Evolutionary conservation across 2,329 filamentous ascomycete genomes (phyloP).

Genomic region (Cyphellophora attinorum): DNA sequence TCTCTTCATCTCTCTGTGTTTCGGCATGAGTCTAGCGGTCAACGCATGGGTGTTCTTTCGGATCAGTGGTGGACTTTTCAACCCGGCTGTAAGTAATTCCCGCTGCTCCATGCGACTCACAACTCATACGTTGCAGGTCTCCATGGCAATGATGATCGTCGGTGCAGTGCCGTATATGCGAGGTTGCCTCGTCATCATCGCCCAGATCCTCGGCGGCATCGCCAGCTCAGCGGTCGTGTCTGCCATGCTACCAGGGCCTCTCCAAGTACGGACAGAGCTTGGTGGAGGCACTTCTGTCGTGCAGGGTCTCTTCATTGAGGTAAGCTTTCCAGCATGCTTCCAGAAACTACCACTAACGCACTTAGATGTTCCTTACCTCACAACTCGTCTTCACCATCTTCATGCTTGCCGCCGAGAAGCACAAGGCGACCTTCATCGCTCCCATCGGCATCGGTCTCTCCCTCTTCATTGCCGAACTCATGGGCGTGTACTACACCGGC

Average conservation of each 20-base stretch:
- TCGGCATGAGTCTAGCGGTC: slow-evolving; percentile 37
- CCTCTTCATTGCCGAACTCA: slow-evolving; percentile 52
- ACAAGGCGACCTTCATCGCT: slow-evolving; percentile 59
- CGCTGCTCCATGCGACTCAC: not conserved
- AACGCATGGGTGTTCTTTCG: slow-evolving; percentile 47
- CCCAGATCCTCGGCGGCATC: slow-evolving; percentile 51
- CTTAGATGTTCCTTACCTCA: slow-evolving; percentile 52
- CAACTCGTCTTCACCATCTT: slow-evolving; percentile 55
- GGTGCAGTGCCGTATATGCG: slow-evolving; percentile 46
- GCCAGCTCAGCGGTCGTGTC: slow-evolving; percentile 49
- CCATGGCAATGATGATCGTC: slow-evolving; percentile 48
- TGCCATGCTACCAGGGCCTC: slow-evolving; percentile 45
- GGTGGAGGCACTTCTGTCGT: slow-evolving; percentile 39
- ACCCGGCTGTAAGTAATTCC: slow-evolving; percentile 30
- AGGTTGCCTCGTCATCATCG: slow-evolving; percentile 40
- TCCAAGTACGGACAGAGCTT: slow-evolving; percentile 48
- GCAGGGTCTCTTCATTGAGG: slow-evolving; percentile 57
- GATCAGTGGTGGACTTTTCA: slow-evolving; percentile 42
- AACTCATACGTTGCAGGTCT: slow-evolving; percentile 27
- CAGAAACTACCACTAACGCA: not conserved
- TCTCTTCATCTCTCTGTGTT: slow-evolving; percentile 31
- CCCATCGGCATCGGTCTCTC: slow-evolving; percentile 62
- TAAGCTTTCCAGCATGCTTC: slow-evolving; percentile 24
- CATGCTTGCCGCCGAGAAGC: slow-evolving; percentile 64
- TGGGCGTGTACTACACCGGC: slow-evolving; percentile 37